Conservation (phyloP, 768 basidiomycete genomes). For the Podaxis sp. region DNA sequence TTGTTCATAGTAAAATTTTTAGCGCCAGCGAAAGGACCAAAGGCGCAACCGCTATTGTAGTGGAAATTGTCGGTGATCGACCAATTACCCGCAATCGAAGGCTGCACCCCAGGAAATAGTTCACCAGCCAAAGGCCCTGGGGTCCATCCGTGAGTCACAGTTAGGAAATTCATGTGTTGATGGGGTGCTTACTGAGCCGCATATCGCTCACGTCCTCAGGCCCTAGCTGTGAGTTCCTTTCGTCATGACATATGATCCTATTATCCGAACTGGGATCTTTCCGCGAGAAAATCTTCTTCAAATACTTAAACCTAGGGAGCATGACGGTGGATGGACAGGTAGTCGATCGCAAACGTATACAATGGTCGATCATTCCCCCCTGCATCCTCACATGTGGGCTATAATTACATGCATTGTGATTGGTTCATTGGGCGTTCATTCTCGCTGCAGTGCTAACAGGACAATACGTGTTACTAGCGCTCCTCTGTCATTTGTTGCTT, state of each 20-base stretch:
- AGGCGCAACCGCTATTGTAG: background rate
- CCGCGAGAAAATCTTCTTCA: background rate
- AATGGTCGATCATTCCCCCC: background rate
- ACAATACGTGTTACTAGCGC: too few species aligned
- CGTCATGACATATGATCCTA: too few species aligned
- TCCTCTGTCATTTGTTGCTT: too few species aligned
- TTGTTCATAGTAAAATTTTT: background rate
- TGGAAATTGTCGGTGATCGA: background rate
- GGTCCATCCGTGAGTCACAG: background rate
- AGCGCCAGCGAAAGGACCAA: background rate
- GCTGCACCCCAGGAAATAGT: background rate
- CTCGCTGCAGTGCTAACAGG: background rate
- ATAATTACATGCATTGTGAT: background rate
- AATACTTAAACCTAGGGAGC: background rate
- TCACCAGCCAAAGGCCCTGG: background rate
- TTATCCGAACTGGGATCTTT: background rate
- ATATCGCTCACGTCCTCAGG: background rate
- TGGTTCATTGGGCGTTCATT: background rate
- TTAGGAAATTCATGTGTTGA: background rate
- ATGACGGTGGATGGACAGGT: background rate
- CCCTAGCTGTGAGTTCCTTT: too few species aligned
- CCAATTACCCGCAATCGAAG: background rate
- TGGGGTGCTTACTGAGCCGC: background rate
- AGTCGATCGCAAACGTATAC: background rate
- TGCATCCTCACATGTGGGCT: background rate